Conservation (phyloP, 2,329 filamentous ascomycete genomes). For the Periconia macrospinosa region DNA sequence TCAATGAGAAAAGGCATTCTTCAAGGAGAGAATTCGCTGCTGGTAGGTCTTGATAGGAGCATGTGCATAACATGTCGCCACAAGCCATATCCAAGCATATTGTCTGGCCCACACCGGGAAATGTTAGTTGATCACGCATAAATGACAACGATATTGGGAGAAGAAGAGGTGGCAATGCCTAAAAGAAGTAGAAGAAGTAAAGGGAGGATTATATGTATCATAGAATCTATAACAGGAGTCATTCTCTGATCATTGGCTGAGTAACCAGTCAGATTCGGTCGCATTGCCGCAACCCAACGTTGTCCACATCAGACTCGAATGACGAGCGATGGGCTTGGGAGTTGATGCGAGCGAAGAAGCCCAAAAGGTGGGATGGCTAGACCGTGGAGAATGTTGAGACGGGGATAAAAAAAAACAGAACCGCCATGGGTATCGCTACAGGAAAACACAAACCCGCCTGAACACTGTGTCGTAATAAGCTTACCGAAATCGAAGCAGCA, state of each 20-base stretch:
- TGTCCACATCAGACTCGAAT: neutral
- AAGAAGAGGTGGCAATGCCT: too few species aligned
- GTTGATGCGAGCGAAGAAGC: neutral
- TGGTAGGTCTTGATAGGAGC: neutral
- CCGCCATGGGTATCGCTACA: constrained; percentile 1
- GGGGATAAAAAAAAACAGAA: neutral
- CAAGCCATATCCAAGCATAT: neutral
- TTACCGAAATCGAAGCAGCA: constrained; percentile 6
- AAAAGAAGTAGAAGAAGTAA: constrained; percentile 8
- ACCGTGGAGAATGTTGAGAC: constrained; percentile 3
- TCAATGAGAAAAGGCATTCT: constrained; percentile 42
- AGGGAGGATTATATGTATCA: constrained; percentile 6
- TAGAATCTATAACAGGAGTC: constrained; percentile 11
- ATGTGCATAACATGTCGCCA: neutral
- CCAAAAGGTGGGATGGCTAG: neutral
- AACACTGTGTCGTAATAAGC: constrained; percentile 8
- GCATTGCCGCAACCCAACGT: neutral
- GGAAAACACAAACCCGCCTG: neutral
- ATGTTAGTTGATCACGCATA: constrained; percentile 13
- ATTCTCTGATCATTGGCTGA: too few species aligned
- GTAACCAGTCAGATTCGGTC: neutral
- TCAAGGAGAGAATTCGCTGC: neutral
- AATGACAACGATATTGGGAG: neutral
- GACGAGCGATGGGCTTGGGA: neutral
- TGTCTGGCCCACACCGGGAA: constrained; percentile 31